phyloP scores from a whole-genome alignment of 192 early-diverging fungal genomes.

The Fimicolochytrium jonesii region DNA sequence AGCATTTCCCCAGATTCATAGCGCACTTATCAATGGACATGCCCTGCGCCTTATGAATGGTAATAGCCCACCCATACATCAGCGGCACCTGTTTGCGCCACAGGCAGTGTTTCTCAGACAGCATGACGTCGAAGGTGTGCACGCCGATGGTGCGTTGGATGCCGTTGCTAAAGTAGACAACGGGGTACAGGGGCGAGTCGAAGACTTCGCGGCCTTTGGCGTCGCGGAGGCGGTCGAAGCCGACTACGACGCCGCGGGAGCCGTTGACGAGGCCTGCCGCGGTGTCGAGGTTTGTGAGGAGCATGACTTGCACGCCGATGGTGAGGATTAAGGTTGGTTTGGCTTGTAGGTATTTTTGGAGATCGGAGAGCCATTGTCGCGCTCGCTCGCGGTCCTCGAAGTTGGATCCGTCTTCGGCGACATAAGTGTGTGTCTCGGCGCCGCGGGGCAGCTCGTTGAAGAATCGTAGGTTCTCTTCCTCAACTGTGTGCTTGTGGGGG shows the following conservation, averaged over 20 bases:
- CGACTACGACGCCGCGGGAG: constrained; percentile 59
- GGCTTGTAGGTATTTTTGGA: constrained; percentile 46
- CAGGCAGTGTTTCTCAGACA: constrained; percentile 2
- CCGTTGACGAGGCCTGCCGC: constrained; percentile 70
- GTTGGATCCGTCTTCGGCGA: not conserved
- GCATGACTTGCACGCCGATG: constrained; percentile 75
- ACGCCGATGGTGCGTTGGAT: not conserved
- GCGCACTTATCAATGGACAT: constrained; percentile 74
- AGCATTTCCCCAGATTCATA: constrained; percentile 71
- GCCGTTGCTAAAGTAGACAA: not conserved
- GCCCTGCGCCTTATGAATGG: constrained; percentile 85
- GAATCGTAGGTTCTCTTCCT: constrained; percentile 56
- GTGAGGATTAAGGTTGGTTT: constrained; percentile 62
- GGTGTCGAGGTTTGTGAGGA: constrained; percentile 54
- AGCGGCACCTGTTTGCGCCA: constrained; percentile 50
- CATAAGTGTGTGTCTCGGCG: not conserved
- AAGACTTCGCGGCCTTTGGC: not conserved
- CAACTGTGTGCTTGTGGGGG: constrained; percentile 67
- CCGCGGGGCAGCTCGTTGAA: constrained; percentile 22
- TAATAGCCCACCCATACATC: constrained; percentile 80
- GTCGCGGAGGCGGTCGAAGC: constrained; percentile 24
- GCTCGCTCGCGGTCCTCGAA: constrained; percentile 16
- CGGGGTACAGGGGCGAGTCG: not conserved
- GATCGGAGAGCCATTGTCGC: not conserved
- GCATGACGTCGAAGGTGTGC: not conserved